Conservation (phyloP, 768 basidiomycete species). For the Boletus edulis region DNA sequence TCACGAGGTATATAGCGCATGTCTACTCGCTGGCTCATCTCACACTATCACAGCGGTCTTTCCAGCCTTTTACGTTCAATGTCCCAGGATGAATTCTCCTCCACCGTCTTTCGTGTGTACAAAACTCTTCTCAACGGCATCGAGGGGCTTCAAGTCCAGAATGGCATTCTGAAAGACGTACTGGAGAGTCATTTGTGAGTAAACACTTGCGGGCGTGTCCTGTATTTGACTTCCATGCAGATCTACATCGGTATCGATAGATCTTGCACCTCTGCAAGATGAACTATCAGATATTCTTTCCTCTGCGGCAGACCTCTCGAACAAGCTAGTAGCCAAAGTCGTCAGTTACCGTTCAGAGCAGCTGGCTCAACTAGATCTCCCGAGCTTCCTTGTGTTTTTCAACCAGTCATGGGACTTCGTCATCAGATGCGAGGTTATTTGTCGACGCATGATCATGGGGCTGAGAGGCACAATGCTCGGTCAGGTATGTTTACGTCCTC, state of each 20-base stretch:
- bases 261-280: slow-evolving; percentile 50
- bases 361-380: slow-evolving; percentile 68
- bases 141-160: slow-evolving; percentile 65
- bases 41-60: slow-evolving; percentile 30
- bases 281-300: slow-evolving; percentile 77
- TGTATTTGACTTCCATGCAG: slow-evolving; percentile 26
- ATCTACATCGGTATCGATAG: slow-evolving; percentile 36
- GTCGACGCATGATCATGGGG: slow-evolving; percentile 89
- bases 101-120: slow-evolving; percentile 61
- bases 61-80: slow-evolving; percentile 61
- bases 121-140: slow-evolving; percentile 60
- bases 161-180: slow-evolving; percentile 53
- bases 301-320: slow-evolving; percentile 81
- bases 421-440: slow-evolving; percentile 80
- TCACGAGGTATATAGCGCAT: slow-evolving; percentile 21
- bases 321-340: slow-evolving; percentile 79
- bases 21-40: slow-evolving; percentile 2
- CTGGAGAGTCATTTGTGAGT: slow-evolving; percentile 47
- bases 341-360: slow-evolving; percentile 74
- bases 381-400: slow-evolving; percentile 79
- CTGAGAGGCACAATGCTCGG: slow-evolving; percentile 81
- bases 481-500: slow-evolving; percentile 51
- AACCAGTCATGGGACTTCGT: slow-evolving; percentile 89
- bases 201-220: background rate
- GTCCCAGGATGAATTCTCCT: slow-evolving; percentile 66